Base-by-base conservation (phyloP, 2,329 filamentous ascomycete genomes). In the Arthrobotrys sinensis region DNA sequence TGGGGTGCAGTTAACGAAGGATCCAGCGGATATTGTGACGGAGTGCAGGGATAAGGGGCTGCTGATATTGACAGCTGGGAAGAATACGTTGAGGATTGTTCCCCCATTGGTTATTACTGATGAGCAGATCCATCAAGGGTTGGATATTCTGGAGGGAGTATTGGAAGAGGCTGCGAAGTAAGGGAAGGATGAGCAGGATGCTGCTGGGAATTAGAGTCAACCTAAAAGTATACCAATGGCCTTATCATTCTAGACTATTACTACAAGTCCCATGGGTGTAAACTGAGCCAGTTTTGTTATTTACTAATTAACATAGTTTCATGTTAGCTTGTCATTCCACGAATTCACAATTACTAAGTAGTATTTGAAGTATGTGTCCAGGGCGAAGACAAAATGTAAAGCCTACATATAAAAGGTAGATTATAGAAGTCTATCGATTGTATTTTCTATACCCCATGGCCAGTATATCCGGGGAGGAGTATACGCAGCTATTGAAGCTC, bases 11-110 rank as follows among this genome's bases (percentile, higher is more conserved):
- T 86, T 99, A 71, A 90, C 88, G 5, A 87, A 90, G 80, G 92
- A 96, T 83, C 93, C 90, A 34, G 88, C 88, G 16, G 88, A 87
- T 11, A 90, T 99, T 76, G 88, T 99, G 78, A 93, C 91, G 80
- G 94, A 94, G 10, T 94, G 94, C 16, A 88, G 96, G 79, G 93
- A 98, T 86, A 88, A 93, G 76, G 96, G 96, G 0, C 84, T 99
- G 82, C 85, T 99, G 76, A 87, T 99, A 76, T 97, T 99, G 83
- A 97, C 94, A 0, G 95, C 93, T 32, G 96, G 96, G 0, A 94
- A 91, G 34, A 97, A 98, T 83, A 97, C 94, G 7, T 85, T 99
- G 81, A 88, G 96, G 57, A 97, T 99, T 82, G 94, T 98, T 71
- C 96, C 96, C 36, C 92, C 93, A 78, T 86, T 99, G 82, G 90